Base-by-base conservation (phyloP, 495 filamentous ascomycete species). In the Ramalina intermedia region DNA sequence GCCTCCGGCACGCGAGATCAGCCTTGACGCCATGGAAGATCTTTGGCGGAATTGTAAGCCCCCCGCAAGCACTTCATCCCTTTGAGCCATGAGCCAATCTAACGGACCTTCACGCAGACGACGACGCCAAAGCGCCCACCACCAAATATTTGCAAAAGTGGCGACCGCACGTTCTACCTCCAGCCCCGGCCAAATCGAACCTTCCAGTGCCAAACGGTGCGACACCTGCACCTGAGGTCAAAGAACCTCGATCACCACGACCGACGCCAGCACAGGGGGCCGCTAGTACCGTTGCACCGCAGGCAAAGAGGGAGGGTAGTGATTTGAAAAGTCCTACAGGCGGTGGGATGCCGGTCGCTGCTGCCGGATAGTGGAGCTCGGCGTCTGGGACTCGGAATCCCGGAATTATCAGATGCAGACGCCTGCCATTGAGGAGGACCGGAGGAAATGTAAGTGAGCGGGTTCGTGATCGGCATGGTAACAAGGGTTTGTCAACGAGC, bases 41-140 rank as follows among this genome's bases (percentile, higher is more conserved):
- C 78, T 96, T 37, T 96, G 90, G 78, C 72, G 74, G 43, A 86
- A 82, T 41, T 84, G 84, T 85, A 67, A 69, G 78, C 67, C 27
- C 18, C 29, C n/a, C n/a, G n/a, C n/a, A 23, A 8, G 5, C 1
- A 23, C 36, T 14, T 3, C 24, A 35, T 1, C 37, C 40, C 24
- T 11, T 50, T 14, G 4, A n/a, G 27, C 13, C 37, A 27, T 9
- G 51, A 16, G 29, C 9, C 27, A 37, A 12, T 7, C 46, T 49
- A 44, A 60, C 24, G 6, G 29, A 26, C 40, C 38, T 13, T 47
- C 49, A 13, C 46, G 75, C 46, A 75, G 71, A 74, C 48, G 62
- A 66, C 18, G 70, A 76, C 46, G 67, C 72, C 24, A 67, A 64
- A 44, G 54, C 43, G 14, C 54, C 62, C 20, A 62, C 69, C 13